Base-by-base conservation (phyloP, 164 flowering plant species). In the Liriodendron chinense region DNA sequence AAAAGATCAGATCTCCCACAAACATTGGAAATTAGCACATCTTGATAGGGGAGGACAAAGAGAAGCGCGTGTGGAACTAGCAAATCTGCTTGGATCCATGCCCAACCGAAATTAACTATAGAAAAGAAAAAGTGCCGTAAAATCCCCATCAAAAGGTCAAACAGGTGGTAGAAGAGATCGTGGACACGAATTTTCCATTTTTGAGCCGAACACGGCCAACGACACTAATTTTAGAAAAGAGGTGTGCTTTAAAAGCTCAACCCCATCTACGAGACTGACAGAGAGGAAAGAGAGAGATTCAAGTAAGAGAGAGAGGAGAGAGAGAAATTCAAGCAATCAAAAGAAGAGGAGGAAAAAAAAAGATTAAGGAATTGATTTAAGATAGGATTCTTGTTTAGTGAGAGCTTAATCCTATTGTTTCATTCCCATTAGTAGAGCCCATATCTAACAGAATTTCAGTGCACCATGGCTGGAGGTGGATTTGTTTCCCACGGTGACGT, bases 381-480 rank as follows among this genome's bases (percentile, higher is more conserved):
- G n/a, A 53, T 10, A 53, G 18, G 59, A 53, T 10, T 10, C 13
- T 10, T 13, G 3, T 10, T 10, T 12, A 53, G 59, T 16, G 59
- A 53, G 13, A 53, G 59, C 18, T 53, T 53, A 16, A 53, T 16
- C 59, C 59, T 16, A 53, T 53, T 53, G 59, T 53, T 53, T 53
- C 18, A 53, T 53, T 53, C 5, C 43, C 13, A 53, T 10, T 2
- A 53, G 7, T 16, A 28, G n/a, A 24, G 48, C 69, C n/a, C 47
- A 53, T 53, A 53, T 28, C 12, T 28, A 16, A 7, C 16, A 24
- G 47, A 53, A 53, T 1, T 26, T 66, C 26, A 26, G 13, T 14
- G 0, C 18, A 69, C 8, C 2, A 80, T 80, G 82, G 82, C 82
- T 10, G 82, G 79, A 73, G 79, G 82, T 48, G 68, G 65, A 16